Evolutionary conservation across 73 alveolate species (phyloP), one percentile per base, ranked within the genome.

Genomic region (Symbiodinium pilosum): DNA sequence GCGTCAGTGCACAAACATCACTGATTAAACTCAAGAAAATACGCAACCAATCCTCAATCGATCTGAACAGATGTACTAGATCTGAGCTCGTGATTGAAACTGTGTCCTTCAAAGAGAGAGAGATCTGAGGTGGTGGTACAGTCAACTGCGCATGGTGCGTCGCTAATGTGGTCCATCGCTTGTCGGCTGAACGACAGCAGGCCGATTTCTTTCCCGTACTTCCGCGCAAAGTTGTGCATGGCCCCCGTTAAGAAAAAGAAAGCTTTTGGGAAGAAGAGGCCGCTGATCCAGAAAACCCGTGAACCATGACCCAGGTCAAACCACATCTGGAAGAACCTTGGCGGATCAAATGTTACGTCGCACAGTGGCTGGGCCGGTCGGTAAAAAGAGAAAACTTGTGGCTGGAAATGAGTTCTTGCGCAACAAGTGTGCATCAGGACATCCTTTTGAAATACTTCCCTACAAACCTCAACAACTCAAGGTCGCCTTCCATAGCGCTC

Each of bases 231-330:
- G 99, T 99, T 99, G 99, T 99, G 51, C 99, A 99, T 86, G 99
- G 68, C 68, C 77, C 99, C 99, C 47, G 99, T 99, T 83, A 99
- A 99, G 99, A 99, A 47, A 47, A 47, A 11, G 99, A 99, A 99
- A 68, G 99, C 99, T 51, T 93, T 94, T 5, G 99, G 99, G 88
- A 93, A 93, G 99, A 93, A 93, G 83, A 93, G 73, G 84, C 98
- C 98, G 40, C 98, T 93, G 85, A 93, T 84, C 98, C 98, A 93
- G 68, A 93, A 93, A 44, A 84, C 83, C 24, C 93, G 98, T 18
- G 98, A 92, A 21, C 93, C 98, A 43, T 93, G 69, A 6, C 98
- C 98, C 84, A 93, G 68, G 56, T 93, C 98, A 40, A 75, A 93
- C 98, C 98, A 93, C 98, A 93, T 93, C 98, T 93, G 98, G 98